Percentiles rank a stretch among this genome's conserved stretches.
These are phyloP conservation scores for Pilobolus umbonatus DNA, from an alignment of 192 early-diverging fungal species.

Conservation along the genomic window DNA sequence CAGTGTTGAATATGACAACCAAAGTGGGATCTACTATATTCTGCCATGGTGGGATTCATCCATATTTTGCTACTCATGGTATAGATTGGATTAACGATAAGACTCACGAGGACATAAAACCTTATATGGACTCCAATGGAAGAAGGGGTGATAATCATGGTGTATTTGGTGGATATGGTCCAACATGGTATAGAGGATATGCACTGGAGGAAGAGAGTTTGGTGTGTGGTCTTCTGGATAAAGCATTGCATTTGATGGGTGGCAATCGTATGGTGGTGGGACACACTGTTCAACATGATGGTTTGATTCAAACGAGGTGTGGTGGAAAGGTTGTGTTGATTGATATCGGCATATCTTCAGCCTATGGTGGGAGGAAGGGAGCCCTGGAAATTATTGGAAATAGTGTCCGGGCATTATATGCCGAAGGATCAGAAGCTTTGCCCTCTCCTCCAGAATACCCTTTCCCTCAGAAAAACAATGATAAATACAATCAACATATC, in stretches of 20 bases:
- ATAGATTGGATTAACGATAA: conserved; percentile 47
- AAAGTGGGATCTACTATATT: conserved; percentile 51
- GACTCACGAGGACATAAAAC: conserved; percentile 29
- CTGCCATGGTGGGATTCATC: conserved; percentile 56
- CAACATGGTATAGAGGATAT: conserved; percentile 57
- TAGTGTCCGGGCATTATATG: conserved; percentile 47
- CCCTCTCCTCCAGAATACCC: background rate
- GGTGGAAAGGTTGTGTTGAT: conserved; percentile 57
- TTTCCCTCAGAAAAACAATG: background rate
- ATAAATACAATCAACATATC: background rate
- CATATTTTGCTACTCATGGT: conserved; percentile 24
- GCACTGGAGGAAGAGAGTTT: conserved; percentile 43
- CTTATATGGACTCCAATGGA: conserved; percentile 18
- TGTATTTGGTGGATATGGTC: conserved; percentile 31
- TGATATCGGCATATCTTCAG: conserved; percentile 67
- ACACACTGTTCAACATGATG: conserved; percentile 56
- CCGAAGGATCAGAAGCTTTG: conserved; percentile 4
- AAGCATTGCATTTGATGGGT: conserved; percentile 43
- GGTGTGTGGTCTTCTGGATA: conserved; percentile 41
- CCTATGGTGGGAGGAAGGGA: conserved; percentile 65
- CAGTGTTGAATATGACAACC: conserved; percentile 39
- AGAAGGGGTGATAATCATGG: conserved; percentile 20
- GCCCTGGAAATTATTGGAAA: conserved; percentile 69
- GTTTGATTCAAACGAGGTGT: conserved; percentile 58
- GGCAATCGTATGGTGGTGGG: conserved; percentile 69